Base-by-base conservation (phyloP, 208 protist species). In the Borovskyia barvae region DNA sequence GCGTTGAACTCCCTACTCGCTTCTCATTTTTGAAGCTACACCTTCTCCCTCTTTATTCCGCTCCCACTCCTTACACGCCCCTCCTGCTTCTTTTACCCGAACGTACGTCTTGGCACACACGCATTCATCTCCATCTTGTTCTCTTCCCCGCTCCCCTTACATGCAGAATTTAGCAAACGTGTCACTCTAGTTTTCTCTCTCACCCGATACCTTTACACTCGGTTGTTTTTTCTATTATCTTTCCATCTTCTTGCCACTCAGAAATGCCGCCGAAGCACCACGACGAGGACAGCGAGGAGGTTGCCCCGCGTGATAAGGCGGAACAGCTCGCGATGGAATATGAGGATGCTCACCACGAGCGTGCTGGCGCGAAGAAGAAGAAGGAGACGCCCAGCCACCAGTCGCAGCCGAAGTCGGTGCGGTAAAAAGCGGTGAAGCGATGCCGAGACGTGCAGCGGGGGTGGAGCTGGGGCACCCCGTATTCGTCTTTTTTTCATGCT, bases 331-430 rank as follows among this genome's bases (percentile, higher is more conserved):
- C 79, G n/a, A 62, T 75, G 22, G 73, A 85, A 58, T 90, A 90
- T 54, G 88, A 94, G 61, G 68, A 77, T 26, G 52, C 50, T 29
- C 85, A 93, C 66, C 89, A 95, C 78, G 82, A 95, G 37, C 85
- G 89, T 29, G 66, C 81, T 30, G 89, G 89, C 32, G 35, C 49
- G 43, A 82, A 86, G 68, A 89, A 88, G 46, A 36, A 57, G 17
- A 85, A 77, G 37, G 70, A 80, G 22, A 81, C 76, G 2, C 88
- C 88, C 14, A 89, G 77, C 42, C 75, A 92, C 65, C 76, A 90
- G 63, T 40, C 22, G 22, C 90, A 94, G 70, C 85, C 88, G 43
- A 94, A 92, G 69, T 91, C 85, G 8, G 83, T 94, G 32, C 85
- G 88, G 45, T 73, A 79, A 76, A 52, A 30, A n/a, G n/a, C n/a